Evolutionary conservation across 257 asterid species (phyloP), one percentile per base, ranked within the genome.

Genomic region (Solanum sejunctum): DNA sequence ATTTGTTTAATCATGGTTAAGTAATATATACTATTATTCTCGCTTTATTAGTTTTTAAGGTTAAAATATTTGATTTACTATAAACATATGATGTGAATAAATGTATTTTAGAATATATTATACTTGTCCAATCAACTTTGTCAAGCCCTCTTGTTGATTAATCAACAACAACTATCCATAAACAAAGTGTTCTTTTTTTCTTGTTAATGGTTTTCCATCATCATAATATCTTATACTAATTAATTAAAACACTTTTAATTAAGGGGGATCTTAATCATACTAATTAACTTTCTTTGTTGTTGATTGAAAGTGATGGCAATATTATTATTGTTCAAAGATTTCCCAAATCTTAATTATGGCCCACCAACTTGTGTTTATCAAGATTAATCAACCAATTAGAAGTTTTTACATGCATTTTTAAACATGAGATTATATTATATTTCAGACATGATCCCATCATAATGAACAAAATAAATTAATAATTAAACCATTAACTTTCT

Each of bases 241-340:
- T 32, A 32, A 32, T 28, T 28, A 72, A 28, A 87, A 89, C 89
- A 80, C 86, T 80, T 84, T 85, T 86, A 83, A 88, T 16, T 69
- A 85, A 60, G 52, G 90, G 87, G 66, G 90, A 79, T 90, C 87
- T 86, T 88, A 91, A 93, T 93, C 92, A 92, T 93, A 89, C 82
- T 21, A 13, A 47, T 75, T 21, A 75, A 21, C 39, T 87, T 90
- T 87, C 84, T 88, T 93, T 85, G 87, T 92, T 89, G 87, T 91
- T 95, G 93, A 94, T 92, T 93, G 98, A 92, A 66, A 92, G 91
- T 92, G 93, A 92, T 91, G 87, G 85, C 86, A 39, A 89, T 85
- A 89, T 93, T 89, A 89, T 93, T 89, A 93, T 92, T 93, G 84
- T 39, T 84, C 85, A 89, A 86, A 89, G 98, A 95, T 95, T 87